These are phyloP conservation scores for Mortierella sp. DNA, from an alignment of 371 early-diverging fungal genomes.

Conservation along the genomic window DNA sequence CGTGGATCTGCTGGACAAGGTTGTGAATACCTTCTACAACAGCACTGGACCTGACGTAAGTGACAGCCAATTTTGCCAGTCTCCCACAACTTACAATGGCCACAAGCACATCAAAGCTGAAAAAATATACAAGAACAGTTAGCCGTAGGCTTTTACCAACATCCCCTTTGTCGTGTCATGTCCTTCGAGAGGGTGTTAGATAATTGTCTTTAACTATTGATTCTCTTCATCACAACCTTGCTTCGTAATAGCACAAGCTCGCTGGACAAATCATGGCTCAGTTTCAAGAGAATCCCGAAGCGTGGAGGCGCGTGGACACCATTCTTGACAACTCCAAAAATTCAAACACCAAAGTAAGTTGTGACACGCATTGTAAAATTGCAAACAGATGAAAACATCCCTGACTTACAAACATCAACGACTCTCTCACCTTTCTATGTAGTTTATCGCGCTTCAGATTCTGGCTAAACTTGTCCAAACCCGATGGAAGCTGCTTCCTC, in stretches of 20 bases:
- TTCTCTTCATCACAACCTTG: background rate
- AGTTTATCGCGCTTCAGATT: constrained; percentile 97
- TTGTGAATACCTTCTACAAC: constrained; percentile 83
- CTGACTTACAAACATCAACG: background rate
- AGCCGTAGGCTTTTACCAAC: background rate
- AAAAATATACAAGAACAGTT: background rate
- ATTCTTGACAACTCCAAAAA: constrained; percentile 91
- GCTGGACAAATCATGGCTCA: constrained; percentile 89
- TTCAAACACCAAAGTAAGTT: constrained; percentile 88
- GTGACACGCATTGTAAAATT: background rate
- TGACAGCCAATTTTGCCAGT: constrained; percentile 22
- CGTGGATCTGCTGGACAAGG: constrained; percentile 86
- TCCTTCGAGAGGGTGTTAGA: background rate
- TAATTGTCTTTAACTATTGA: background rate
- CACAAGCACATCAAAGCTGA: background rate
- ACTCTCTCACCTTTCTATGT: constrained; percentile 11
- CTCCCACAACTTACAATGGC: background rate
- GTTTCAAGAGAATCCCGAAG: constrained; percentile 97
- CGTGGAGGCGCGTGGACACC: constrained; percentile 96
- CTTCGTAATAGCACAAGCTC: constrained; percentile 74
- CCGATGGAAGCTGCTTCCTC: constrained; percentile 96
- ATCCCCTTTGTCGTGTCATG: background rate
- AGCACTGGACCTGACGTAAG: constrained; percentile 81
- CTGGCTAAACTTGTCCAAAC: constrained; percentile 98
- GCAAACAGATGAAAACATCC: background rate